Evolutionary conservation across 805 yeast genomes (phyloP).

Genomic region (Grigorovia transvaalensis): DNA sequence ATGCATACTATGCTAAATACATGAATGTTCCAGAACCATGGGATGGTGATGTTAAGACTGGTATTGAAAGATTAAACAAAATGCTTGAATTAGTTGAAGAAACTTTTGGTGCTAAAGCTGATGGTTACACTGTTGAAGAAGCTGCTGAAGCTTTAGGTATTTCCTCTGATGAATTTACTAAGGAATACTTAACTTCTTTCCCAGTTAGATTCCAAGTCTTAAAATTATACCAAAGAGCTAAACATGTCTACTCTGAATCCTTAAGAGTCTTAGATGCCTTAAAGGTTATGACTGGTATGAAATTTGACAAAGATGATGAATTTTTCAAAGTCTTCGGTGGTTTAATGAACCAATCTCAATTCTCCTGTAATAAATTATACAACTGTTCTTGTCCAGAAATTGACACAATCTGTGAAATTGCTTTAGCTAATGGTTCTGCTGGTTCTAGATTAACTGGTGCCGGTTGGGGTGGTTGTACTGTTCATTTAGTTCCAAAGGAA

Average conservation of each 20-base stretch:
- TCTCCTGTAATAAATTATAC: constrained; percentile 37
- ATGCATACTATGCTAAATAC: constrained; percentile 33
- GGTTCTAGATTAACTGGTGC: constrained; percentile 75
- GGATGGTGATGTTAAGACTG: constrained; percentile 39
- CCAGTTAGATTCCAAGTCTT: constrained; percentile 47
- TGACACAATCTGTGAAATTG: constrained; percentile 44
- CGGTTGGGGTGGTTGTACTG: constrained; percentile 68
- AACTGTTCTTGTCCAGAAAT: constrained; percentile 49
- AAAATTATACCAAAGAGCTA: constrained; percentile 45
- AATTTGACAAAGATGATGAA: constrained; percentile 15
- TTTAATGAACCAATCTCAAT: constrained; percentile 51
- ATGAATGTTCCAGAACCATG: constrained; percentile 26
- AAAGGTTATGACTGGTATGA: constrained; percentile 27
- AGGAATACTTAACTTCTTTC: constrained; percentile 37
- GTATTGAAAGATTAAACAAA: constrained; percentile 31
- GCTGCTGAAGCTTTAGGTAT: constrained; percentile 36
- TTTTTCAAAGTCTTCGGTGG: constrained; percentile 39
- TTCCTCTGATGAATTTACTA: constrained; percentile 32
- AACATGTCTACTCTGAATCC: constrained; percentile 54
- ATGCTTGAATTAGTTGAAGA: constrained; percentile 38
- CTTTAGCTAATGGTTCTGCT: constrained; percentile 42
- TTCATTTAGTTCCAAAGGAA: constrained; percentile 40
- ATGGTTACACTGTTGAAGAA: constrained; percentile 42
- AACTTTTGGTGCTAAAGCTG: constrained; percentile 30
- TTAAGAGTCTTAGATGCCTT: constrained; percentile 45